A percentile compares a stretch with the other conserved stretches of the same genome.
These are phyloP conservation scores for Collybia sordida DNA, from an alignment of 768 basidiomycete species.

Conservation along the genomic window DNA sequence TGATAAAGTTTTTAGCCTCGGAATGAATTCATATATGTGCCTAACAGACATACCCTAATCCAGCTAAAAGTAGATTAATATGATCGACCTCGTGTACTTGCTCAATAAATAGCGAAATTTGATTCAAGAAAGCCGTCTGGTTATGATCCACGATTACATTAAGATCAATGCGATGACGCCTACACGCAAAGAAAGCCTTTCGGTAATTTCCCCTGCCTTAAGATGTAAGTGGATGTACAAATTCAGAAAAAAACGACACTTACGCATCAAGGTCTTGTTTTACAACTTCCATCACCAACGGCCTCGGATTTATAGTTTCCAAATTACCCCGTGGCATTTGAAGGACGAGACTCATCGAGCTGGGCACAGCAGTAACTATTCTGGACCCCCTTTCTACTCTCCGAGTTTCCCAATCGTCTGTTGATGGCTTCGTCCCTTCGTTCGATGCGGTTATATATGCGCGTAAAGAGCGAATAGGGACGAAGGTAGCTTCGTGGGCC, in stretches of 20 bases:
- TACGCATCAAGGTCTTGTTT: constrained; percentile 73
- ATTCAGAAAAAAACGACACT: constrained; percentile 23
- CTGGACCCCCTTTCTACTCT: constrained; percentile 87
- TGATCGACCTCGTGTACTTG: constrained; percentile 90
- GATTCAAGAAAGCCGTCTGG: constrained; percentile 59
- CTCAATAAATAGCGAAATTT: constrained; percentile 69
- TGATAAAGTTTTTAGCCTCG: constrained; percentile 23
- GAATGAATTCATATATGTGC: constrained; percentile 1
- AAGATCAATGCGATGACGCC: constrained; percentile 92
- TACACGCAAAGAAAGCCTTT: constrained; percentile 87
- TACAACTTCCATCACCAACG: constrained; percentile 86
- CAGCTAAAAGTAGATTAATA: constrained; percentile 89
- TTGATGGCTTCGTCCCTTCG: constrained; percentile 26
- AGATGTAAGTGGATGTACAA: neutral
- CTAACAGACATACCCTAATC: constrained; percentile 62
- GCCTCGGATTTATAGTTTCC: constrained; percentile 92
- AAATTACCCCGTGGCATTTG: constrained; percentile 99
- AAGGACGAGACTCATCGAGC: constrained; percentile 83
- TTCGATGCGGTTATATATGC: constrained; percentile 22
- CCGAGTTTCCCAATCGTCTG: constrained; percentile 60
- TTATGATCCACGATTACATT: constrained; percentile 86
- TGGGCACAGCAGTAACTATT: constrained; percentile 87
- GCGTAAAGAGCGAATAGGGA: constrained; percentile 43
- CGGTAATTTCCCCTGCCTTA: constrained; percentile 66
- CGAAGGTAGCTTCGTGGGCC: constrained; percentile 78